Conservation (phyloP, 805 yeast genomes). For the Lipomyces anomalus region DNA sequence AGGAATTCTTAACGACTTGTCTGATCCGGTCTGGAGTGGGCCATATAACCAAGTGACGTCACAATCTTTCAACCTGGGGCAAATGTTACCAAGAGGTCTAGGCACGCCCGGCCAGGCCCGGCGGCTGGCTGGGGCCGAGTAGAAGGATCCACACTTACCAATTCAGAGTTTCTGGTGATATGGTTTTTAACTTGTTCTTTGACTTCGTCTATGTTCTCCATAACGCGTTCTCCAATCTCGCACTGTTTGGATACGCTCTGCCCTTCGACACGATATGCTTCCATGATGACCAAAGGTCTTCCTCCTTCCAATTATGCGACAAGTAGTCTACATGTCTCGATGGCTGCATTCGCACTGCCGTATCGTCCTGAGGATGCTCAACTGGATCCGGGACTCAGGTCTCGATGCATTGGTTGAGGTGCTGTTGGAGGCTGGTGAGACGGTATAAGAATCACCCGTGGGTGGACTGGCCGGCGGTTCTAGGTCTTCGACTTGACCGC, state of each 20-base stretch:
- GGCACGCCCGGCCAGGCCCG: too few relatives aligned
- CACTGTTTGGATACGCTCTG: constrained; percentile 77
- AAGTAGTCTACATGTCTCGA: constrained; percentile 89
- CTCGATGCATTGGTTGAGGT: too few relatives aligned
- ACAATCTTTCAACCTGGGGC: constrained; percentile 69
- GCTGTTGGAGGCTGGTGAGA: too few relatives aligned
- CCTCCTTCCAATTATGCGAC: constrained; percentile 92
- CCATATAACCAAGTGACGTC: constrained; percentile 99
- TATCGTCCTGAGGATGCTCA: too few relatives aligned
- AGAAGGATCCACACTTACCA: constrained; percentile 48
- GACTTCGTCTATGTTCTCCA: constrained; percentile 97
- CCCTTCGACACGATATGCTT: constrained; percentile 78
- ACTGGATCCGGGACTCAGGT: too few relatives aligned
- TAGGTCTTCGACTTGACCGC: too few relatives aligned
- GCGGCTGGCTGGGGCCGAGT: too few relatives aligned
- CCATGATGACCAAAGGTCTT: constrained; percentile 93
- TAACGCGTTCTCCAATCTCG: constrained; percentile 72
- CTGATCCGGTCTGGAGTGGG: constrained; percentile 55
- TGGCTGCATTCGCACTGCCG: too few relatives aligned
- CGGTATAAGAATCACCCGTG: too few relatives aligned
- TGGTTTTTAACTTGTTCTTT: constrained; percentile 59
- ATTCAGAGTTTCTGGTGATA: constrained; percentile 84
- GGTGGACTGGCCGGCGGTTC: too few relatives aligned
- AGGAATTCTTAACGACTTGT: too few relatives aligned
- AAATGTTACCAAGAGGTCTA: too few relatives aligned